phyloP scores from a whole-genome alignment of 257 asterid genomes.

The Petrea volubilis region DNA sequence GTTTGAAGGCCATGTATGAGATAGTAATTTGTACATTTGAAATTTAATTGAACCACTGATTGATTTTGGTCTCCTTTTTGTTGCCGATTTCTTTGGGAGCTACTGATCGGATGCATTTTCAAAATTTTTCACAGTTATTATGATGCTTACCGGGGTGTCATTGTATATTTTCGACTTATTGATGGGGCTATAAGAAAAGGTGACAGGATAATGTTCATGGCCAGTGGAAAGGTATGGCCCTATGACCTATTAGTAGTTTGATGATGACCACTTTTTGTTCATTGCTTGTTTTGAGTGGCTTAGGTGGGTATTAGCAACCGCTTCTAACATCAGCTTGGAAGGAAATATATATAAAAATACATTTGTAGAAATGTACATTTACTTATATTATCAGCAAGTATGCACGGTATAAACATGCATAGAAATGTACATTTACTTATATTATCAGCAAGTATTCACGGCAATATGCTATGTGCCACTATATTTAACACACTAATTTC shows the following conservation, averaged over 20 bases:
- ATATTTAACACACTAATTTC: not conserved
- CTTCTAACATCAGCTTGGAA: conserved; percentile 16
- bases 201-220: conserved; percentile 89
- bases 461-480: not conserved
- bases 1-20: not conserved
- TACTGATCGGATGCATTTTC: conserved; percentile 26
- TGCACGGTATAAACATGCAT: not conserved
- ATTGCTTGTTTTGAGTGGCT: conserved; percentile 6
- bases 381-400: not conserved
- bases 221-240: conserved; percentile 79
- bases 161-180: conserved; percentile 90
- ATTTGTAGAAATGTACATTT: not conserved
- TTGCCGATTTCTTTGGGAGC: conserved; percentile 17
- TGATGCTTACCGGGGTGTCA: conserved; percentile 95
- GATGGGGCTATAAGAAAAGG: conserved; percentile 91
- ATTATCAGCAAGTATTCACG: not conserved
- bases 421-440: not conserved
- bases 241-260: conserved; percentile 21
- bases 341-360: not conserved
- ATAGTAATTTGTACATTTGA: not conserved
- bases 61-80: not conserved
- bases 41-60: not conserved
- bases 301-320: not conserved
- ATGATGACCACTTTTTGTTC: conserved; percentile 9
- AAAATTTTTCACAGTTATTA: conserved; percentile 65